These are phyloP conservation scores for Bocquillonia castaneifolia DNA, from an alignment of 441 rosid genomes.

Conservation along the genomic window DNA sequence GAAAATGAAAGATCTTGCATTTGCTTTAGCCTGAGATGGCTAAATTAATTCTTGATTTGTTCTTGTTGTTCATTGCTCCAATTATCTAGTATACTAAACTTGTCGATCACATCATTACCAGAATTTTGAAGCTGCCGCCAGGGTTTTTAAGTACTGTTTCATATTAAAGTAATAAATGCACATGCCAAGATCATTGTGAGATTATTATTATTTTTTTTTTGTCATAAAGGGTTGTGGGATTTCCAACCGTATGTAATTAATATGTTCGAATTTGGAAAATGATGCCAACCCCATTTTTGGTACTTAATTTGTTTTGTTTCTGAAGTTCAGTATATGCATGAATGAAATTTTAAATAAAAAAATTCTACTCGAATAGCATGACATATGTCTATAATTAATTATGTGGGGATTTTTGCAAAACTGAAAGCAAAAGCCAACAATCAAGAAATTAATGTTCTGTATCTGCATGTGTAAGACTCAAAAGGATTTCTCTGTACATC, in stretches of 20 bases:
- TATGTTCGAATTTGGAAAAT: too few relatives aligned
- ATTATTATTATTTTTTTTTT: too few relatives aligned
- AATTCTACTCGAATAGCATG: not conserved
- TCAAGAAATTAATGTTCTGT: not conserved
- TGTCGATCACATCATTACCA: slow-evolving; percentile 15
- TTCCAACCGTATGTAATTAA: too few relatives aligned
- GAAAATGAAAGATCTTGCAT: slow-evolving; percentile 26
- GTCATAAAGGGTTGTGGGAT: too few relatives aligned
- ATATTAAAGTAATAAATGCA: not conserved
- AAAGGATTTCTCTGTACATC: not conserved
- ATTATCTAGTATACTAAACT: not conserved
- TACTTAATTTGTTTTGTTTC: too few relatives aligned
- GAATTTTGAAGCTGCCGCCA: slow-evolving; percentile 16
- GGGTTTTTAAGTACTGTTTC: not conserved
- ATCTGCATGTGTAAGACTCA: not conserved
- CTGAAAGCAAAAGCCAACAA: slow-evolving; percentile 6
- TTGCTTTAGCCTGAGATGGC: not conserved
- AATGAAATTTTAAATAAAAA: too few relatives aligned
- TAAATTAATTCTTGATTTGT: not conserved
- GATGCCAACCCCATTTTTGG: too few relatives aligned
- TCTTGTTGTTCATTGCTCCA: not conserved
- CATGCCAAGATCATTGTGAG: not conserved
- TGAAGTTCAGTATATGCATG: too few relatives aligned
- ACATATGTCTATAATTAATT: not conserved
- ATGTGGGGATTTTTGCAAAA: slow-evolving; percentile 13